Base-by-base conservation (phyloP, 2,329 filamentous ascomycete genomes). In the Sphaerulina vaccinii region DNA sequence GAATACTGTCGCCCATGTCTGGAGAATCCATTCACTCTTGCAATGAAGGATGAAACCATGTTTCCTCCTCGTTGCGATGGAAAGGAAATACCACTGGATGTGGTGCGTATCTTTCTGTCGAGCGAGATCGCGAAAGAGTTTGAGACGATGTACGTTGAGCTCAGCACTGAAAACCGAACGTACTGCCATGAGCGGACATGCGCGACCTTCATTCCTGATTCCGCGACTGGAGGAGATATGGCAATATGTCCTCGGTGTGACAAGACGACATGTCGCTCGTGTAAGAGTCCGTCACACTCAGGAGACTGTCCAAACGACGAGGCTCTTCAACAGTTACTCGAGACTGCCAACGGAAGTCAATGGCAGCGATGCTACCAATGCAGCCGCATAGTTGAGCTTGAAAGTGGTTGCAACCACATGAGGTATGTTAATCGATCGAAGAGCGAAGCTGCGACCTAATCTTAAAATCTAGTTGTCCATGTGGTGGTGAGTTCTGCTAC, bases 1-100 rank as follows among this genome's bases (percentile, higher is more conserved):
- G 59, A 72, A 2, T 84, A 82, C 63, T 85, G 81, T 57, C 62
- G 62, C 0, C 55, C 55, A 1, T 84, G 82, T 58, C 57, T 84
- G 0, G 58, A 59, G 2, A 49, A 54, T 0, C 70, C 82, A 0
- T 79, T 83, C 61, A n/a, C 53, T 1, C 48, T 62, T 0, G 70
- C 77, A 0, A 69, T 78, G 18, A 65, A 51, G 0, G 77, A 82
- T 54, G 77, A 83, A 49, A 69, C 73, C 0, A 59, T 79, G 0
- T 84, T 81, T 51, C 81, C 81, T 0, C 79, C 81, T 0, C 70
- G 71, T 1, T 84, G 81, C 65, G 83, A 80, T 59, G 52, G 59
- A 0, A 57, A 73, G 21, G 51, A 62, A 0, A 76, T 84, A 4
- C 62, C 71, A 0, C 42, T 78, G 0, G 62, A 65, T 0, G 43